These are phyloP conservation scores for Wallemia hederae DNA, from an alignment of 1,284 basidiomycete genomes.

Conservation along the genomic window DNA sequence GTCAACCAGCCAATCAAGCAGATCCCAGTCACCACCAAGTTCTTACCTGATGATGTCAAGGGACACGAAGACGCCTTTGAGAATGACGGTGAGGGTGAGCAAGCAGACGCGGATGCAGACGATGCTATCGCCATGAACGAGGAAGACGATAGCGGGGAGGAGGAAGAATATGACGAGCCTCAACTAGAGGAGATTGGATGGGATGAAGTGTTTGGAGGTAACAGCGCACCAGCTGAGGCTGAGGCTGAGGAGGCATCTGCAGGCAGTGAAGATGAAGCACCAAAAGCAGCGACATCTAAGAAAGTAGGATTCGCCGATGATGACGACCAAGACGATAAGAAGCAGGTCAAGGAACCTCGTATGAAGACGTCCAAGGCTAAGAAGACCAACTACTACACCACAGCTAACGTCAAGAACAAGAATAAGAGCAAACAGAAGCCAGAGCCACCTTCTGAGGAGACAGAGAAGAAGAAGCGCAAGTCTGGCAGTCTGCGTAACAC, in stretches of 20 bases:
- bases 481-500: not conserved
- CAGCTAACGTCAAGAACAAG: slow-evolving; percentile 18
- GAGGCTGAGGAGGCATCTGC: slow-evolving; percentile 10
- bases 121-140: slow-evolving; percentile 12
- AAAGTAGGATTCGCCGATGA: slow-evolving; percentile 4
- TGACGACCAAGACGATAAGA: slow-evolving; percentile 5
- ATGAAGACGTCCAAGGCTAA: slow-evolving; percentile 65
- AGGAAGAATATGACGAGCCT: slow-evolving; percentile 38
- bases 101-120: slow-evolving; percentile 9
- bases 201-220: slow-evolving; percentile 33
- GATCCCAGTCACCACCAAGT: slow-evolving; percentile 26
- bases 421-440: not conserved
- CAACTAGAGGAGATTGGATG: slow-evolving; percentile 44
- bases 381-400: slow-evolving; percentile 67
- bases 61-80: slow-evolving; percentile 13
- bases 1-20: slow-evolving; percentile 26
- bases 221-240: slow-evolving; percentile 17
- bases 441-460: not conserved
- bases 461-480: not conserved
- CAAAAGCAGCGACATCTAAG: not conserved
- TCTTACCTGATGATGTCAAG: slow-evolving; percentile 31
- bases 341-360: slow-evolving; percentile 29
- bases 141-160: slow-evolving; percentile 11
- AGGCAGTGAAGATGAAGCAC: not conserved
- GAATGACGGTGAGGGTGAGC: slow-evolving; percentile 19